Conservation (phyloP, 345 rosid species). For the Boechera divaricarpa region DNA sequence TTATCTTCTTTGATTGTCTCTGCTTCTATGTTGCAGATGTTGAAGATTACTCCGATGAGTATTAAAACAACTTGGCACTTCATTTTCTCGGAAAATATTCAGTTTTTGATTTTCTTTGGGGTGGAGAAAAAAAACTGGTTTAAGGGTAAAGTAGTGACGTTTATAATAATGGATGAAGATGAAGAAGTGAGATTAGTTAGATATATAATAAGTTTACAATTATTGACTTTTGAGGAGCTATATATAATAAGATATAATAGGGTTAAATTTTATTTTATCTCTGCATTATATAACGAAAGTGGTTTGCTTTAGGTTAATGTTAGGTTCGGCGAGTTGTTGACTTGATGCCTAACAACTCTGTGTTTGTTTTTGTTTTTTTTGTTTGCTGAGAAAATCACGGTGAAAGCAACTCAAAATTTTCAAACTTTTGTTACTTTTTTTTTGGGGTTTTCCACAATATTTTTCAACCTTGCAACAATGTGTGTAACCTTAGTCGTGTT, state of each 20-base stretch:
- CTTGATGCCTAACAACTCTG: slow-evolving; percentile 48
- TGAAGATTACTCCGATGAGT: slow-evolving; percentile 48
- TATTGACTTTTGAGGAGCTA: slow-evolving; percentile 36
- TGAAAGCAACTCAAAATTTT: neutral
- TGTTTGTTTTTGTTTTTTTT: slow-evolving; percentile 16
- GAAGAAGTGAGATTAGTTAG: slow-evolving; percentile 33
- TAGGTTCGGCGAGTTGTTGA: slow-evolving; percentile 52
- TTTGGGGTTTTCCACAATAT: neutral
- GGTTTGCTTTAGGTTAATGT: slow-evolving; percentile 49
- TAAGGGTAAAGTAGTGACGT: slow-evolving; percentile 40
- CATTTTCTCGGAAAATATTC: slow-evolving; percentile 17
- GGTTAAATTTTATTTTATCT: neutral
- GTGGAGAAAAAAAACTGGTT: slow-evolving; percentile 15
- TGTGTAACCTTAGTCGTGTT: slow-evolving; percentile 35
- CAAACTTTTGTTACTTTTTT: slow-evolving; percentile 30
- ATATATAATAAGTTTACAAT: slow-evolving; percentile 27
- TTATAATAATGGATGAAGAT: slow-evolving; percentile 31
- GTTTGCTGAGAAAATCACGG: slow-evolving; percentile 42
- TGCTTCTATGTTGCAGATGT: slow-evolving; percentile 56
- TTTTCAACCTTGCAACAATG: slow-evolving; percentile 26
- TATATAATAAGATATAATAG: neutral
- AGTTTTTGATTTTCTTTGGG: neutral
- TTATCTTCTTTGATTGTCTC: slow-evolving; percentile 57
- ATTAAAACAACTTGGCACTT: slow-evolving; percentile 42
- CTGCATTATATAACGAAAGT: slow-evolving; percentile 19